Evolutionary conservation across 177 flowering plant species (phyloP), one percentile per base, ranked within the genome.

Genomic region (Vitis hybrid): DNA sequence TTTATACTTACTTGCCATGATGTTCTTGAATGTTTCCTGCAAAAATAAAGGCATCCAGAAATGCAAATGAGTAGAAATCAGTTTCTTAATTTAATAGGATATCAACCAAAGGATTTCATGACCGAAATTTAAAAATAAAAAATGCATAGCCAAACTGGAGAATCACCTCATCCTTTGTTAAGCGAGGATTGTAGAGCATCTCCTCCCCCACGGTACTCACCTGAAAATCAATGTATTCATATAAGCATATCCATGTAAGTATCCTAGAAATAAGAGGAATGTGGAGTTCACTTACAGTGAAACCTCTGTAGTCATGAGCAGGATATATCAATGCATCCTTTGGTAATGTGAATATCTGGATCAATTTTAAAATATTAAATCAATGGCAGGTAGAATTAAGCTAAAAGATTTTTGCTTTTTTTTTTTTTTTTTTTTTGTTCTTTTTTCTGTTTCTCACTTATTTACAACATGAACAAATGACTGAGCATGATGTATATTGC

Each of bases 131-230:
- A 34, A 34, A 34, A 6, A 6, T 4, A 34, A 34, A 34, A 34
- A 34, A 34, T 34, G 5, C 45, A 34, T 34, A 6, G 45, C 45
- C 45, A 34, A 34, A 34, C 45, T 34, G 45, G 45, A 34, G 45
- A 6, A 34, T 34, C 51, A 91, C 98, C 97, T 83, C 85, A 84
- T 91, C 92, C 71, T 90, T 94, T 32, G 97, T 78, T 59, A 94
- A 75, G 34, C 99, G 89, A 54, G 96, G 91, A 84, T 93, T 94
- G 69, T 89, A 86, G 19, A 75, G 77, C 81, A 81, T 84, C 81
- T 94, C 99, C 83, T 94, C 99, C 61, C 87, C 96, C 30, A 94
- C 99, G n/a, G 99, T 89, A 63, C 85, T 91, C n/a, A 91, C 97
- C 98, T 94, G 82, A 66, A 79, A 75, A 13, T 45, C 60, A 64